Conservation (phyloP, 352 stramenopile genomes). For the Globisporangium parvum region DNA sequence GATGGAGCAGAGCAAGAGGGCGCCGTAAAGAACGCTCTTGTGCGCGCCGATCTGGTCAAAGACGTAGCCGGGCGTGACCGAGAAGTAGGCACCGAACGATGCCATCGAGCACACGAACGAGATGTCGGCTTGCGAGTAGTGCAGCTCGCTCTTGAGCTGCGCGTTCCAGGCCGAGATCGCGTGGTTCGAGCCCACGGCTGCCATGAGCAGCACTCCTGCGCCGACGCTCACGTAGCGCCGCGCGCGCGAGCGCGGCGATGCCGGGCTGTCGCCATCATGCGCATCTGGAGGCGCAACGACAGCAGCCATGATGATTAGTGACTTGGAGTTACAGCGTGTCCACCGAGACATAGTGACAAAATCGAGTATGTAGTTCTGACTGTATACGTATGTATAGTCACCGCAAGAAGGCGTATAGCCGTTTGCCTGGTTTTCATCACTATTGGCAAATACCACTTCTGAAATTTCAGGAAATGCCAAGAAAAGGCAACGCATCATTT, state of each 20-base stretch:
- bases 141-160: conserved; percentile 45
- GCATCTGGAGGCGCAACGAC: background rate
- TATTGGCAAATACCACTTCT: background rate
- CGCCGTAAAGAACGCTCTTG: conserved; percentile 43
- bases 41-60: conserved; percentile 66
- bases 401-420: no score
- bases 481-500: background rate
- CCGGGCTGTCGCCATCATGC: background rate
- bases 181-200: conserved; percentile 62
- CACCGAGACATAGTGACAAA: no score
- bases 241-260: conserved; percentile 8
- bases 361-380: no score
- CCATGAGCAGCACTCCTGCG: conserved; percentile 51
- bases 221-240: conserved; percentile 44
- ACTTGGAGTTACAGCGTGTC: no score
- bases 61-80: conserved; percentile 53
- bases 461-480: background rate
- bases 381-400: no score
- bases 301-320: no score
- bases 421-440: background rate
- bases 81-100: conserved; percentile 77
- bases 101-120: conserved; percentile 73
- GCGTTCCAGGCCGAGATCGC: conserved; percentile 76
- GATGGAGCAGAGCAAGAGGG: conserved; percentile 25
- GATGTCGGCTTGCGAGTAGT: conserved; percentile 70